A percentile compares a stretch with the other conserved stretches of the same genome.
Evolutionary conservation across 176 grass and related monocot species (phyloP).

Genomic region (Thinopyrum elongatum): DNA sequence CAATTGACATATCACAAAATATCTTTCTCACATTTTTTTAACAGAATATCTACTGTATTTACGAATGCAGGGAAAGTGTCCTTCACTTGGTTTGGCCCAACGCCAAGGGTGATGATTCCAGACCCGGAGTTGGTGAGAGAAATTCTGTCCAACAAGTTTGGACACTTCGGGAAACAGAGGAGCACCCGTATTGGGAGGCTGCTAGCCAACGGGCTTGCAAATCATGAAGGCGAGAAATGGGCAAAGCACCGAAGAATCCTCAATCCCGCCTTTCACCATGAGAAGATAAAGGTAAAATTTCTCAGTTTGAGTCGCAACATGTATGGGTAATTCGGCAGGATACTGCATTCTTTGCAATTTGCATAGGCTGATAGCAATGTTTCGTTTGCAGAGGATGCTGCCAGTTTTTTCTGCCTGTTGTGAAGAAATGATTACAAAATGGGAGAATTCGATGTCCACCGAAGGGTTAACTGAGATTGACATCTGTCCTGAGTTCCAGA

Average conservation of each 20-base stretch:
- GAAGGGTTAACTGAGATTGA: slow-evolving; percentile 41
- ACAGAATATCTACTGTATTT: background rate
- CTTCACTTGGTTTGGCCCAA: slow-evolving; percentile 61
- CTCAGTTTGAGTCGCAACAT: background rate
- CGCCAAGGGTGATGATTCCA: slow-evolving; percentile 41
- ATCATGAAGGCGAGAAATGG: slow-evolving; percentile 68
- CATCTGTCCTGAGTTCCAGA: slow-evolving; percentile 54
- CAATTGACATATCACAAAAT: background rate
- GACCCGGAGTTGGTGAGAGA: slow-evolving; percentile 38
- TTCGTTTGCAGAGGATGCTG: slow-evolving; percentile 43
- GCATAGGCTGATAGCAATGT: background rate
- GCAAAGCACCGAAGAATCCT: slow-evolving; percentile 21
- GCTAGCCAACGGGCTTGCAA: slow-evolving; percentile 28
- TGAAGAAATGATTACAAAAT: slow-evolving; percentile 37
- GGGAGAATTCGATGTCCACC: background rate
- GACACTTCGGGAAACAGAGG: slow-evolving; percentile 32
- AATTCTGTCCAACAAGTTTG: slow-evolving; percentile 43
- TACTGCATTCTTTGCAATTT: background rate
- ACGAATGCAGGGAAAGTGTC: background rate
- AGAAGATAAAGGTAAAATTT: background rate
- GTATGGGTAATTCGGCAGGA: background rate
- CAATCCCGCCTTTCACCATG: background rate
- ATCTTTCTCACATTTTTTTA: background rate
- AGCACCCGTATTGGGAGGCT: background rate
- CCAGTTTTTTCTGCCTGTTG: slow-evolving; percentile 58